Percentiles rank a stretch among this genome's conserved stretches.
Evolutionary conservation across 441 rosid genomes (phyloP).

Genomic region (Iberis amara): DNA sequence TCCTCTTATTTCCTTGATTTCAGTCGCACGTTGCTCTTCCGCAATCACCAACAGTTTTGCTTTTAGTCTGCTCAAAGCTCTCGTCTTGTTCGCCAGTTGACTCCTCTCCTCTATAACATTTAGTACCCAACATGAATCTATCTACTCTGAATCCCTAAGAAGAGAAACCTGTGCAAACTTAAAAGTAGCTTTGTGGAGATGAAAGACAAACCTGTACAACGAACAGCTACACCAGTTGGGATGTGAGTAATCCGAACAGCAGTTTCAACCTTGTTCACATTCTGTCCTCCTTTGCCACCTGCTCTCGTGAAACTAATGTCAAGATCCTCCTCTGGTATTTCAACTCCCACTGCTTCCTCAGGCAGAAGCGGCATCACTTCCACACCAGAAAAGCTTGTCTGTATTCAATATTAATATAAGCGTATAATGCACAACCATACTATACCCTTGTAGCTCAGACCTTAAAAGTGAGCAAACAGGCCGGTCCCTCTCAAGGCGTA

Average conservation of each 20-base stretch:
- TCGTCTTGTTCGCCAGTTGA: conserved; percentile 78
- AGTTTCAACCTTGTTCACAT: conserved; percentile 90
- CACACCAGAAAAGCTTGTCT: conserved; percentile 97
- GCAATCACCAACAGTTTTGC: conserved; percentile 85
- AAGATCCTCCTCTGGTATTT: conserved; percentile 86
- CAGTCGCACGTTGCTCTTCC: conserved; percentile 82
- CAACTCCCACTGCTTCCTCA: conserved; percentile 64
- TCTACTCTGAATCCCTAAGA: not conserved
- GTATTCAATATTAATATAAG: conserved; percentile 16
- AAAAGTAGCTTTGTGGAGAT: not conserved
- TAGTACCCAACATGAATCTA: not conserved
- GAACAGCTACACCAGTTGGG: conserved; percentile 81
- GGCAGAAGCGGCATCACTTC: conserved; percentile 98
- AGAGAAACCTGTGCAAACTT: no score
- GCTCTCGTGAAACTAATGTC: conserved; percentile 84
- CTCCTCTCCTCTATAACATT: conserved; percentile 72
- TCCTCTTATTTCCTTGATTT: conserved; percentile 87
- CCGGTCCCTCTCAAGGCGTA: not conserved
- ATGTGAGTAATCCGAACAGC: conserved; percentile 88
- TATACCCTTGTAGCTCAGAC: no score
- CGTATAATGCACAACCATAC: no score
- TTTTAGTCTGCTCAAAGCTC: conserved; percentile 72
- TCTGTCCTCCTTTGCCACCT: conserved; percentile 97
- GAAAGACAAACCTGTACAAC: conserved; percentile 67
- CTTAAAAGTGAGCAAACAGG: not conserved